Evolutionary conservation across 2,329 filamentous ascomycete species (phyloP).

Genomic region (Hymenoscyphus scutula): DNA sequence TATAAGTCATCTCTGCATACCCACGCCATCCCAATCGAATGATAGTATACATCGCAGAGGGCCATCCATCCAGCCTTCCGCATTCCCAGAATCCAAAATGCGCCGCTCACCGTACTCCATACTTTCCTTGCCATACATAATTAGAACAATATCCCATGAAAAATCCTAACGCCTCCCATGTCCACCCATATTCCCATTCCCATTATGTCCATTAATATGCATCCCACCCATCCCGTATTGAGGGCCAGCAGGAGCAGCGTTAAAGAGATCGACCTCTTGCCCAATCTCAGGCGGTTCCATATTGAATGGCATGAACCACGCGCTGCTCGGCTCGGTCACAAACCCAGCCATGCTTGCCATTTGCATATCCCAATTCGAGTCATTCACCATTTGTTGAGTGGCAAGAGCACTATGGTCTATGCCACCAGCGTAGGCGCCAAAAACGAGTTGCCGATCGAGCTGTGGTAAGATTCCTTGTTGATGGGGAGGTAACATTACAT

Average conservation of each 20-base stretch:
- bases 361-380: conserved; percentile 32
- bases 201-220: conserved; percentile 23
- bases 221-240: conserved; percentile 28
- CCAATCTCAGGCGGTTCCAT: conserved; percentile 70
- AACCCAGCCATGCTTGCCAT: conserved; percentile 30
- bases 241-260: conserved; percentile 14
- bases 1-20: neutral
- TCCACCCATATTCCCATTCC: conserved; percentile 36
- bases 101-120: conserved; percentile 9
- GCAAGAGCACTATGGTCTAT: conserved; percentile 40
- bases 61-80: neutral
- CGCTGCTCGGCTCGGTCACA: conserved; percentile 53
- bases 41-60: neutral
- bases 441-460: conserved; percentile 73
- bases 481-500: conserved; percentile 53
- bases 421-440: conserved; percentile 65
- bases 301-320: conserved; percentile 94
- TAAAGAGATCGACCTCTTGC: conserved; percentile 42
- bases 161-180: conserved; percentile 23
- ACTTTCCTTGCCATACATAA: neutral
- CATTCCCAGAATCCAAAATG: neutral
- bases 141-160: neutral
- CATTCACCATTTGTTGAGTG: conserved; percentile 29
- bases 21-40: neutral
- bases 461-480: conserved; percentile 58